Base-by-base conservation (phyloP, 345 rosid genomes). In the Geranium brycei region DNA sequence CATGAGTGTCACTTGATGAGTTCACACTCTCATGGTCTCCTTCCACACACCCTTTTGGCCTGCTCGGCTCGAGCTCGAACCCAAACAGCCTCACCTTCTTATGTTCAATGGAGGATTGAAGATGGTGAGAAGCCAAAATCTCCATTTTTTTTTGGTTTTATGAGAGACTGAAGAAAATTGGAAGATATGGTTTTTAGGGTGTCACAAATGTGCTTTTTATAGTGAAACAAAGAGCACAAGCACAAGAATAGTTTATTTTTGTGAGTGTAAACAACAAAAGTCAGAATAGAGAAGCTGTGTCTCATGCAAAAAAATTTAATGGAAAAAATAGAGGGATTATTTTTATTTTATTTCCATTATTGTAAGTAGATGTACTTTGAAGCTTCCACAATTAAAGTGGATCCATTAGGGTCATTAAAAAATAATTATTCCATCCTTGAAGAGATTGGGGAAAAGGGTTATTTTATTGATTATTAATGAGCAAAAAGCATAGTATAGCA, bases 21-120 rank as follows among this genome's bases (percentile, higher is more conserved):
- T 85, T 83, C 4, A 87, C 85, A 73, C 90, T 87, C 60, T 85
- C 85, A 6, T 41, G 23, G 62, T 87, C 89, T 16, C 78, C 81
- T 68, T 83, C 91, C 4, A 55, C 59, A 0, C 78, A 75, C 53
- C 64, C 71, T 58, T 73, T 75, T 19, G 61, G 40, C 71, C 59
- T 61, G 51, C 53, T 53, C 32, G 90, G 83, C 66, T 90, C 97
- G 57, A 93, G 83, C 66, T 90, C 97, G 57, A 93, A 85, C 19
- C 99, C 99, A 61, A 93, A 93, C n/a, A 93, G 69, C 38, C 72
- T 87, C 59, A 93, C 72, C 65, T 77, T 85, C 72, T 80, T 93
- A 12, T 61, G 77, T 8, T 4, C 5, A 4, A 35, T 35, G 41
- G 68, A 67, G 28, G 86, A 84, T 5, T 79, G 81, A 5, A 82